A percentile compares a stretch with the other conserved stretches of the same genome.
phyloP scores from a whole-genome alignment of 202 grass and related monocot species.

The Panicum virgatum region DNA sequence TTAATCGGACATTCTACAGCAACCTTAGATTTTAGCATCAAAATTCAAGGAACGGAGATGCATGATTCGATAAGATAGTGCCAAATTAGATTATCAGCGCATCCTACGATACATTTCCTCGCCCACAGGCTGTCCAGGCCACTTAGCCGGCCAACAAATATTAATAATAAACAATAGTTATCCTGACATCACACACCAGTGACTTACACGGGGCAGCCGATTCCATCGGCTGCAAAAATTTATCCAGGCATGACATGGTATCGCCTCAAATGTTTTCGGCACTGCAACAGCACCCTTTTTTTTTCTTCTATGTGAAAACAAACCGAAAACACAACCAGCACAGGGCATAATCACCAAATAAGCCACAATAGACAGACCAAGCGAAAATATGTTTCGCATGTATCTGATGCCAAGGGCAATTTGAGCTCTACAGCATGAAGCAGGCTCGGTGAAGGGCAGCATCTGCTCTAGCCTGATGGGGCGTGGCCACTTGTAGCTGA shows the following conservation, averaged over 20 bases:
- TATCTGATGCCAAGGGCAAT: neutral
- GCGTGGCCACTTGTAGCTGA: slow-evolving; percentile 48
- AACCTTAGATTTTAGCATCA: neutral
- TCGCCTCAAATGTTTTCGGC: slow-evolving; percentile 23
- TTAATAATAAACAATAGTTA: slow-evolving; percentile 35
- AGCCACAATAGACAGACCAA: slow-evolving; percentile 7
- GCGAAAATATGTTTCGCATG: slow-evolving; percentile 32
- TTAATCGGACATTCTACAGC: neutral
- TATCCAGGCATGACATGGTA: slow-evolving; percentile 24
- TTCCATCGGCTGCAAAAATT: slow-evolving; percentile 41
- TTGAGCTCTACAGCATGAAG: slow-evolving; percentile 2
- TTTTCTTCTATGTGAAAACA: slow-evolving; percentile 44
- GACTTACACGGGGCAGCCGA: slow-evolving; percentile 26
- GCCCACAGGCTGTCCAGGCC: slow-evolving; percentile 3
- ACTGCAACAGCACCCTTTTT: slow-evolving; percentile 29
- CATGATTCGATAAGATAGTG: neutral
- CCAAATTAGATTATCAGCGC: slow-evolving; percentile 2
- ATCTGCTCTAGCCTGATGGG: slow-evolving; percentile 45
- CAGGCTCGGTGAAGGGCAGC: slow-evolving; percentile 1
- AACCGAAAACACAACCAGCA: slow-evolving; percentile 40
- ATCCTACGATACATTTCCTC: slow-evolving; percentile 2
- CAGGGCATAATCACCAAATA: slow-evolving; percentile 33
- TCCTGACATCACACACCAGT: slow-evolving; percentile 32
- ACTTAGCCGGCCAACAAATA: slow-evolving; percentile 7
- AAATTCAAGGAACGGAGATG: neutral